A percentile compares a stretch with the other conserved stretches of the same genome.
These are phyloP conservation scores for Pythium folliculosum DNA, from an alignment of 352 stramenopile species.

Conservation along the genomic window DNA sequence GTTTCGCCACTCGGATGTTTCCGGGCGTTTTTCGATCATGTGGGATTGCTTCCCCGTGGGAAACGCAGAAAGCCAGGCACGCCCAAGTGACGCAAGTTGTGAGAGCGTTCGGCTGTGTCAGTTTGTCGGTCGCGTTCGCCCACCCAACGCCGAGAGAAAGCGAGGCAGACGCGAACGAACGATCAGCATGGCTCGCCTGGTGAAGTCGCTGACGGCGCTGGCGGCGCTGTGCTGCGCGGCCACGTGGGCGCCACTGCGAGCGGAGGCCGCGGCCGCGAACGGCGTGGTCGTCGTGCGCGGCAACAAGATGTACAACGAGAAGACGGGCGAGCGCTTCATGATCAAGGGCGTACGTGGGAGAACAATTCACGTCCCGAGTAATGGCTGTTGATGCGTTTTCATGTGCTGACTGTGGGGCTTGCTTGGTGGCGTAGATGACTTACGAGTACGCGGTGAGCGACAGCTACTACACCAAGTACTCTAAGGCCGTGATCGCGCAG, in stretches of 20 bases:
- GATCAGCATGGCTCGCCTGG: constrained; percentile 16
- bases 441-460: constrained; percentile 89
- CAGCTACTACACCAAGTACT: constrained; percentile 85
- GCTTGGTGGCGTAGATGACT: constrained; percentile 49
- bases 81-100: constrained; percentile 6
- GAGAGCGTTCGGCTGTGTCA: not conserved
- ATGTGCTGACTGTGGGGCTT: not conserved
- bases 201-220: constrained; percentile 18
- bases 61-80: constrained; percentile 11
- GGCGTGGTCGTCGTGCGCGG: constrained; percentile 68
- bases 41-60: not conserved
- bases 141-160: not conserved
- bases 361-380: too few relatives aligned
- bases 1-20: constrained; percentile 3
- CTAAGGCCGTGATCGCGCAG: constrained; percentile 63
- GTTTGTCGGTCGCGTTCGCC: not conserved
- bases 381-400: not conserved
- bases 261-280: constrained; percentile 4
- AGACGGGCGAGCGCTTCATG: constrained; percentile 82
- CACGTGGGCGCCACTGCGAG: not conserved
- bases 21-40: constrained; percentile 13
- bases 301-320: constrained; percentile 88
- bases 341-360: constrained; percentile 71
- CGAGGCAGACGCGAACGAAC: not conserved
- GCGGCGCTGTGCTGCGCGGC: constrained; percentile 17